phyloP scores from a whole-genome alignment of 2,329 filamentous ascomycete species.

The Laburnicola sp. region DNA sequence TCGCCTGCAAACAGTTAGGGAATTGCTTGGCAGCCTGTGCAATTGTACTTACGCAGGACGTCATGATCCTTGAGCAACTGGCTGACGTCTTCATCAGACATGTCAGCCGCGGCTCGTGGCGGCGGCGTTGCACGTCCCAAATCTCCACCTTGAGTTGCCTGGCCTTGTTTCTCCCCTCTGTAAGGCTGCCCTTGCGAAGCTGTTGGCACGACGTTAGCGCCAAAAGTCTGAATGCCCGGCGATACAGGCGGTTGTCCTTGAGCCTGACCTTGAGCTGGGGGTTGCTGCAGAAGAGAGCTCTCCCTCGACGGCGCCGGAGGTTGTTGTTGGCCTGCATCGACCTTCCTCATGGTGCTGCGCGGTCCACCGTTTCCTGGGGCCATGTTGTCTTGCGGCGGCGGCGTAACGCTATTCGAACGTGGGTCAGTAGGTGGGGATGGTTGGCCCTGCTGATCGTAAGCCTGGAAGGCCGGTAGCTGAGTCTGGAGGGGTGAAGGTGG shows the following conservation, averaged over 20 bases:
- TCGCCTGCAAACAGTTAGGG: conserved; percentile 60
- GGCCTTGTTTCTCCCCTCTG: conserved; percentile 42
- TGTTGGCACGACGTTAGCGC: conserved; percentile 50
- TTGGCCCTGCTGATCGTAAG: conserved; percentile 40
- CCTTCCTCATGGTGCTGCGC: conserved; percentile 42
- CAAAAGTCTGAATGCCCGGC: conserved; percentile 49
- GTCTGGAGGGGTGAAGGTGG: conserved; percentile 43
- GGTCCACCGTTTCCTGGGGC: conserved; percentile 26
- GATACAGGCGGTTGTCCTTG: conserved; percentile 41
- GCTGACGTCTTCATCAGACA: conserved; percentile 53
- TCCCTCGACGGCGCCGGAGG: conserved; percentile 40
- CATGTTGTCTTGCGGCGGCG: conserved; percentile 41
- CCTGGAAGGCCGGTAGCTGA: conserved; percentile 36
- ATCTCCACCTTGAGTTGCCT: conserved; percentile 35
- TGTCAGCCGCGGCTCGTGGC: conserved; percentile 47
- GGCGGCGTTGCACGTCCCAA: conserved; percentile 51
- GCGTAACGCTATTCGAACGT: conserved; percentile 31
- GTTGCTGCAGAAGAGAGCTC: conserved; percentile 40
- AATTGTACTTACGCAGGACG: conserved; percentile 49
- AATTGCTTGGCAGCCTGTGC: neutral
- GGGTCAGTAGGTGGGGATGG: conserved; percentile 30
- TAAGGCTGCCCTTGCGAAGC: conserved; percentile 51
- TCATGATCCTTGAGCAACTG: conserved; percentile 56
- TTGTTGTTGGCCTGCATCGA: conserved; percentile 34
- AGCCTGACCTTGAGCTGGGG: conserved; percentile 42